These are phyloP conservation scores for Podospora anserina DNA, from an alignment of 495 filamentous ascomycete species.

Conservation along the genomic window DNA sequence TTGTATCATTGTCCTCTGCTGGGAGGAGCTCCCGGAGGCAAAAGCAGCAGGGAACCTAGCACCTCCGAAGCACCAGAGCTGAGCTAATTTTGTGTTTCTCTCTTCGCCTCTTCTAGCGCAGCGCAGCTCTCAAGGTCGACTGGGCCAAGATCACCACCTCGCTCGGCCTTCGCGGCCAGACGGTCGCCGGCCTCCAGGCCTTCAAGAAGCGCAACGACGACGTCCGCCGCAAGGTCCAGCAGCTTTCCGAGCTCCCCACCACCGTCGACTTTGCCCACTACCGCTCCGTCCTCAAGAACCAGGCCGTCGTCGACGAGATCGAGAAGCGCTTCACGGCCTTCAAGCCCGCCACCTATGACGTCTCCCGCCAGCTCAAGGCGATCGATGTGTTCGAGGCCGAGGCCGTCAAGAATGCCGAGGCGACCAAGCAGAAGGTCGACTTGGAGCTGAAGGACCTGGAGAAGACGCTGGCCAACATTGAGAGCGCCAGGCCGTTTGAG, in stretches of 20 bases:
- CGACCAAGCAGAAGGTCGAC: conserved; percentile 93
- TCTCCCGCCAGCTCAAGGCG: conserved; percentile 86
- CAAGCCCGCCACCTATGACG: conserved; percentile 88
- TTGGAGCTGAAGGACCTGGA: conserved; percentile 85
- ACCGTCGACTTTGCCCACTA: conserved; percentile 90
- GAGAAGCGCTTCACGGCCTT: conserved; percentile 88
- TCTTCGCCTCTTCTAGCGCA: conserved; percentile 41
- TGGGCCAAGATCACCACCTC: conserved; percentile 88
- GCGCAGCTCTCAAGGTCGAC: conserved; percentile 98
- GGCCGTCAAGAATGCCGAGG: conserved; percentile 93
- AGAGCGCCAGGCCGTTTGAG: conserved; percentile 92
- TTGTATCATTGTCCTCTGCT: not conserved
- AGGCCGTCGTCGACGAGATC: conserved; percentile 89
- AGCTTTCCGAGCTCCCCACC: conserved; percentile 74
- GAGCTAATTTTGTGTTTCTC: conserved; percentile 48
- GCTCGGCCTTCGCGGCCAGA: conserved; percentile 94
- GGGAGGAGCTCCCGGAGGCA: not conserved
- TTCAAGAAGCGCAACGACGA: conserved; percentile 99
- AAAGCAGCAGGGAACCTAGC: not conserved
- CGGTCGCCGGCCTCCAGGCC: conserved; percentile 77
- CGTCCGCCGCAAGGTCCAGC: conserved; percentile 83
- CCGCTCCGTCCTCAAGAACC: conserved; percentile 90
- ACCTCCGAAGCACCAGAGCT: conserved; percentile 19
- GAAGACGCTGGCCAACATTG: conserved; percentile 94
- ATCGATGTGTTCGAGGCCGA: conserved; percentile 97